Evolutionary conservation across 2,329 filamentous ascomycete species (phyloP).

Genomic region (Neonectria ditissima): DNA sequence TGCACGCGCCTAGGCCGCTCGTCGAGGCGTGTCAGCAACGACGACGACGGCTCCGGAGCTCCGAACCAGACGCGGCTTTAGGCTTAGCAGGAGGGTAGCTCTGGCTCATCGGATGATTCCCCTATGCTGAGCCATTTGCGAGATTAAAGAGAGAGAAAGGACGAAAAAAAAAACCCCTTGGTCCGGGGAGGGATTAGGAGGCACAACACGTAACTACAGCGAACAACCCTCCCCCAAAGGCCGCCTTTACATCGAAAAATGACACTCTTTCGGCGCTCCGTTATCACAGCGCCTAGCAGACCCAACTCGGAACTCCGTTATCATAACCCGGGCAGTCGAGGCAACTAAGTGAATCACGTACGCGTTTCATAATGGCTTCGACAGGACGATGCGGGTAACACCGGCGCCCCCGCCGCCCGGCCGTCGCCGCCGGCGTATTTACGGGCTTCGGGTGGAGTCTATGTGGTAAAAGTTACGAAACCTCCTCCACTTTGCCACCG

Average conservation of each 20-base stretch:
- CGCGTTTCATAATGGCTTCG: not conserved
- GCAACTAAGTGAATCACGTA: not conserved
- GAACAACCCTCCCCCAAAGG: too few relatives aligned
- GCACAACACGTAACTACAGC: not conserved
- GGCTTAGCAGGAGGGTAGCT: not conserved
- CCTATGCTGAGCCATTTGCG: not conserved
- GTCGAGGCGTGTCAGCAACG: too few relatives aligned
- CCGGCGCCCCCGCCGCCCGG: not conserved
- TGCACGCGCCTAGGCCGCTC: too few relatives aligned
- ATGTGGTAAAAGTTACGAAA: constrained; percentile 1
- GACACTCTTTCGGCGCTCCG: not conserved
- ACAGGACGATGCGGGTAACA: not conserved
- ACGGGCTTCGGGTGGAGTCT: not conserved
- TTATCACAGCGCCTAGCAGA: not conserved
- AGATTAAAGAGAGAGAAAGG: too few relatives aligned
- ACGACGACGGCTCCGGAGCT: not conserved
- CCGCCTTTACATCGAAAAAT: not conserved
- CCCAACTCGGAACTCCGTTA: not conserved
- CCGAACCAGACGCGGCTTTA: not conserved
- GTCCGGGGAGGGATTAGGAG: not conserved
- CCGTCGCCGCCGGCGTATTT: not conserved
- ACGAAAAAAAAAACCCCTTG: not conserved
- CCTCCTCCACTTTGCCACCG: not conserved
- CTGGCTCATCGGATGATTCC: not conserved
- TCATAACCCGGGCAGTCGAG: not conserved